Evolutionary conservation across 2,329 filamentous ascomycete genomes (phyloP).

Genomic region (Ophiostoma piceae): DNA sequence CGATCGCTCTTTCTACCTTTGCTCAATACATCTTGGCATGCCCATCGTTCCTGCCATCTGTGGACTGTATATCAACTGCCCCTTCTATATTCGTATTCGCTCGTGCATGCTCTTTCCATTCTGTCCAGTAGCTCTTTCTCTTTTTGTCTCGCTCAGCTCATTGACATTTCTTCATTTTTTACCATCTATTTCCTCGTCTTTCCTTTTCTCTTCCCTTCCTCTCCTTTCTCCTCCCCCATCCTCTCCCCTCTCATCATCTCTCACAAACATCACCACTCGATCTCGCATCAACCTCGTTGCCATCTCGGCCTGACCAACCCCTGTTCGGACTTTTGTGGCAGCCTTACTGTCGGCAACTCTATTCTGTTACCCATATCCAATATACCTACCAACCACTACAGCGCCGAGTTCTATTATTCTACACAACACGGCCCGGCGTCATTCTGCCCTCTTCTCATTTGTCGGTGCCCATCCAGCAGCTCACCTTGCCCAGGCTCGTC

Average conservation of each 20-base stretch:
- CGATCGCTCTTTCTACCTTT: not conserved
- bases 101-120: not conserved
- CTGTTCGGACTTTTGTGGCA: not conserved
- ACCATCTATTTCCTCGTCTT: not conserved
- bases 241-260: not conserved
- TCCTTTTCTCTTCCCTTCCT: not conserved
- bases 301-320: not conserved
- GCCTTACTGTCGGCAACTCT: not conserved
- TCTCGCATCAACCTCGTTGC: not conserved
- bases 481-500: too few relatives aligned
- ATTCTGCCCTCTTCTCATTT: not conserved
- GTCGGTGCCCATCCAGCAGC: not conserved
- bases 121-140: not conserved
- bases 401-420: too few relatives aligned
- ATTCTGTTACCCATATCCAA: not conserved
- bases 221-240: not conserved
- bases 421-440: not conserved
- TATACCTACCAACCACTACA: not conserved
- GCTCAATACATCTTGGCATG: not conserved
- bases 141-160: not conserved
- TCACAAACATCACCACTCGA: not conserved
- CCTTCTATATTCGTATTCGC: conserved; percentile 17
- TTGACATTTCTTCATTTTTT: not conserved
- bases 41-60: not conserved
- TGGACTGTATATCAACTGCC: not conserved